A percentile compares a stretch with the other conserved stretches of the same genome.
Conservation (phyloP, 257 asterid genomes). For the Cordia subcordata region DNA sequence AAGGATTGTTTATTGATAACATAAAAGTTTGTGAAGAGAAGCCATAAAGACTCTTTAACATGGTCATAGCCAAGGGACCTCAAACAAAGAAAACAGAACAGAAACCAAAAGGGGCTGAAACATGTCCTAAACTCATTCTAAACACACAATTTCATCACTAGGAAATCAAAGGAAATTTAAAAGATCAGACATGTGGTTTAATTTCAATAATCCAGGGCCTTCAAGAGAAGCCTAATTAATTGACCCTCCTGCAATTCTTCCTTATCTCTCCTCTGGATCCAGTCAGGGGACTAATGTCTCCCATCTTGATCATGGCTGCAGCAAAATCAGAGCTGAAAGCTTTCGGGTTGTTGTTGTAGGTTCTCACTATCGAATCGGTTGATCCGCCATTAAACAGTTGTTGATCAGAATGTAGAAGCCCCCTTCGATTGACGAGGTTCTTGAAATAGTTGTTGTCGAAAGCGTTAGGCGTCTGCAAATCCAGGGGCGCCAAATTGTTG, state of each 20-base stretch:
- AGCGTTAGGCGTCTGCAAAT: constrained; percentile 37
- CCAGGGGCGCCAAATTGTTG: constrained; percentile 86
- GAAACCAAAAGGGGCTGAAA: neutral
- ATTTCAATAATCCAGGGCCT: too few species aligned
- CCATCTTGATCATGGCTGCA: constrained; percentile 73
- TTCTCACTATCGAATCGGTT: constrained; percentile 44
- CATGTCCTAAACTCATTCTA: neutral
- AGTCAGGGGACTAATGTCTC: constrained; percentile 68
- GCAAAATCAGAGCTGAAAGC: constrained; percentile 53
- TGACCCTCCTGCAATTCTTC: constrained; percentile 66
- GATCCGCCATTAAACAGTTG: constrained; percentile 70
- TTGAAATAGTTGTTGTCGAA: constrained; percentile 72
- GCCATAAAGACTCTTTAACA: neutral
- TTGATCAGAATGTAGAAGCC: constrained; percentile 92
- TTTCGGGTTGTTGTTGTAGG: constrained; percentile 27
- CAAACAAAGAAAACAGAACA: neutral
- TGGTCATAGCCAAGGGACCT: neutral
- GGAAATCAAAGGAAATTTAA: too few species aligned
- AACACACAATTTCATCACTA: too few species aligned
- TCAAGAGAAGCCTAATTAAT: too few species aligned
- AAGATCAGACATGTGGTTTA: too few species aligned
- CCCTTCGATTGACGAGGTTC: constrained; percentile 50
- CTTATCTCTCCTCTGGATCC: constrained; percentile 75
- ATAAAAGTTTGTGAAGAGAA: neutral
- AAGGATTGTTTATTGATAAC: neutral